Evolutionary conservation across 2,329 filamentous ascomycete species (phyloP).

Genomic region (Bretziella fagacearum): DNA sequence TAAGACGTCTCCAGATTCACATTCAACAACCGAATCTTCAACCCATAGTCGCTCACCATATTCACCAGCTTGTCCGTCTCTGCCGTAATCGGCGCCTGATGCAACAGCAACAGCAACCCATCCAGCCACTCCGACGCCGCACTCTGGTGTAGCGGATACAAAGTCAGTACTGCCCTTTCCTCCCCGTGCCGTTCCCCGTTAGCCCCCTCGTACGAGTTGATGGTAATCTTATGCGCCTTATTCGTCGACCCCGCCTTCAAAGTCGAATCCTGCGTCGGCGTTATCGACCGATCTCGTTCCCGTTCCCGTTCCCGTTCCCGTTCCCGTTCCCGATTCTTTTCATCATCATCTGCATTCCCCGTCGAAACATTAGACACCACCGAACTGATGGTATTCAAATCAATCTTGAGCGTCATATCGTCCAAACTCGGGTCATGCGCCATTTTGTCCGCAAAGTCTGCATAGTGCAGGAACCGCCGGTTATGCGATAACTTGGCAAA

Average conservation of each 20-base stretch:
- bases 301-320: too few species aligned
- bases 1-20: constrained; percentile 68
- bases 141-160: constrained; percentile 65
- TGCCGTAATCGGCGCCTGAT: constrained; percentile 90
- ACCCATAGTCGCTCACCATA: constrained; percentile 72
- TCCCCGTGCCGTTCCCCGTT: constrained; percentile 24
- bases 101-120: constrained; percentile 81
- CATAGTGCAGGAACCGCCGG: constrained; percentile 74
- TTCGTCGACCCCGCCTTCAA: neutral
- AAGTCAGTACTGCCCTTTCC: constrained; percentile 63
- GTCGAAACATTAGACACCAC: constrained; percentile 80
- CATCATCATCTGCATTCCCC: constrained; percentile 31
- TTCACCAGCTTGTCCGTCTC: constrained; percentile 84
- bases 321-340: too few species aligned
- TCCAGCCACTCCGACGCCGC: constrained; percentile 94
- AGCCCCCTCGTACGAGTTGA: constrained; percentile 51
- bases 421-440: constrained; percentile 54
- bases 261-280: neutral
- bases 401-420: constrained; percentile 61
- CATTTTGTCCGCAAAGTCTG: constrained; percentile 56
- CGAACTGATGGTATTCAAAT: constrained; percentile 73
- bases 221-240: constrained; percentile 71
- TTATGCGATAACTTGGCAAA: constrained; percentile 86
- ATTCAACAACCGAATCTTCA: constrained; percentile 85
- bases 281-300: constrained; percentile 18